Evolutionary conservation across 176 grass and related monocot genomes (phyloP).

Genomic region (Oryza rufipogon): DNA sequence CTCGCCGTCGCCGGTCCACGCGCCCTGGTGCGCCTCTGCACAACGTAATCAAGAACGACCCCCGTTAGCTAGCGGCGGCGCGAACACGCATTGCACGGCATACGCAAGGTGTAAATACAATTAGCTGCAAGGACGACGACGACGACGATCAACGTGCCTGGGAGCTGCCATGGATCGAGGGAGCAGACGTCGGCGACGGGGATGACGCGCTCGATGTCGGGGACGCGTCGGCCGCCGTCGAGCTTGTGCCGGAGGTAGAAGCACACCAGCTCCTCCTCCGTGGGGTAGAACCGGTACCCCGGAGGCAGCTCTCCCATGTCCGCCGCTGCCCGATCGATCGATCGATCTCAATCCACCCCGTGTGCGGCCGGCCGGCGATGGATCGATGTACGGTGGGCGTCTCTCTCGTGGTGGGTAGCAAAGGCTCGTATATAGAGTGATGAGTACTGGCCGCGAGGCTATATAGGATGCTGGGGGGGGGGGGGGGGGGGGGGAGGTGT

Average conservation of each 20-base stretch:
- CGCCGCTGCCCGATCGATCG: neutral
- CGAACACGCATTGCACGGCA: neutral
- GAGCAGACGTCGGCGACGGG: constrained; percentile 73
- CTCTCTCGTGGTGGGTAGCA: neutral
- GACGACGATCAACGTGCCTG: constrained; percentile 41
- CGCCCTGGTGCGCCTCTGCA: constrained; percentile 36
- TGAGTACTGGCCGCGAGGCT: constrained; percentile 16
- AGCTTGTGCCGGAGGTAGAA: constrained; percentile 94
- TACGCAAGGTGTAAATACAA: neutral
- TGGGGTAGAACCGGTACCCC: constrained; percentile 86
- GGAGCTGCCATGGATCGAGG: constrained; percentile 77
- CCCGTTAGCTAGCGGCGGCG: neutral
- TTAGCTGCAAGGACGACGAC: neutral
- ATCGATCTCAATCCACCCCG: neutral
- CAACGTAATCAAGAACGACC: neutral
- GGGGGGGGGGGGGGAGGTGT: constrained; percentile 20
- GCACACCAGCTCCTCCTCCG: constrained; percentile 83
- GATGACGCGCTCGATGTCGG: constrained; percentile 71
- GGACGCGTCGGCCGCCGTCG: constrained; percentile 51
- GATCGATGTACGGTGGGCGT: neutral
- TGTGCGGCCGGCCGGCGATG: neutral
- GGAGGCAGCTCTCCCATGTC: constrained; percentile 54
- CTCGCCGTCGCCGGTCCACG: constrained; percentile 48
- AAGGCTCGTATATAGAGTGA: constrained; percentile 27
- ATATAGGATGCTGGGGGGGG: constrained; percentile 38